Base-by-base conservation (phyloP, 768 basidiomycete species). In the Mycena capillaripes region DNA sequence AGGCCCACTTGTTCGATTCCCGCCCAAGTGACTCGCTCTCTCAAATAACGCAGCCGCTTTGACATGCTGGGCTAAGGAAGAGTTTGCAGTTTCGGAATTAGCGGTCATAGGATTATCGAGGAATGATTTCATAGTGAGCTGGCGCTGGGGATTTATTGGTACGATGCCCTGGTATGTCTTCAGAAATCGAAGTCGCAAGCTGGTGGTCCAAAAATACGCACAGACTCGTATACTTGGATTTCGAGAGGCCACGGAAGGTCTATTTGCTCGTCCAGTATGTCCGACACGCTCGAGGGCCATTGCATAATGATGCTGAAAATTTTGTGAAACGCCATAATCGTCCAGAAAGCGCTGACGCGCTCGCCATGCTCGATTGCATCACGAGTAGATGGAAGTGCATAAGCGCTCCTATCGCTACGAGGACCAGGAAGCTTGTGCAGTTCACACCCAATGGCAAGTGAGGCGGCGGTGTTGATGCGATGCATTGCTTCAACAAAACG, bases 221-320 rank as follows among this genome's bases (percentile, higher is more conserved):
- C 80, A 53, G 73, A 70, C 40, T 56, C 59, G n/a, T 65, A 76
- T 10, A 56, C 48, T 19, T 56, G 67, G 52, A 77, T 76, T 21
- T 73, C 74, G 23, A 78, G 67, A 16, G 86, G 86, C 87, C 87
- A 88, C 4, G 82, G 80, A 1, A 82, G 81, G 64, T 85, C 81
- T 56, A 86, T 79, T 57, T 61, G 50, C 30, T 76, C 73, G 50
- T 81, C 80, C 36, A 81, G 71, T n/a, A 75, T 69, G 29, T 63
- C 69, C 12, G 75, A 73, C 32, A 83, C 77, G 17, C 75, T 81
- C 3, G 78, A 77, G 0, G 83, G 76, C n/a, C 80, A 77, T 2
- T 77, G 71, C n/a, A 82, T 66, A 1, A 81, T 71, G 6, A 80
- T 77, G 9, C 76, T 71, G 74, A 81, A 79, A 67, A 77, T 80